Evolutionary conservation across 2,329 filamentous ascomycete species (phyloP), one percentile per base, ranked within the genome.

Genomic region (Diaporthe longicolla): DNA sequence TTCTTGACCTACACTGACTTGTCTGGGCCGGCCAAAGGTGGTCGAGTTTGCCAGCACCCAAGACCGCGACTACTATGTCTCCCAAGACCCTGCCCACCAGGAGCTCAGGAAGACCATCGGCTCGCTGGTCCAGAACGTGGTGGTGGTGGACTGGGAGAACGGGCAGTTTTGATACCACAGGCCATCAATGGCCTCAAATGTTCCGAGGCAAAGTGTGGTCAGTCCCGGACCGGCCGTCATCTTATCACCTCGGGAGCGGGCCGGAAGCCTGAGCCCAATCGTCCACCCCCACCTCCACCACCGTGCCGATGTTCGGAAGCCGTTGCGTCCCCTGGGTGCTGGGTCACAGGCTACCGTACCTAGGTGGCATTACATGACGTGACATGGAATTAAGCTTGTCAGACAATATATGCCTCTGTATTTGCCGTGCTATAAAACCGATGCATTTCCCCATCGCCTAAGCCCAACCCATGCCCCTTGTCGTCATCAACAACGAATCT

Each of bases 41-140:
- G 86, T 89, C 35, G 88, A 93, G 77, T 94, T 94, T 74, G 86
- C 87, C 5, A 92, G 81, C 59, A 85, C 86, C 40, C 88, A 89
- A 75, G 92, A 94, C 78, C 84, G 92, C 71, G 88, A 91, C 76
- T 94, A 94, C 78, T 94, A 94, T 78, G 80, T 92, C 3, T 80
- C 87, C 61, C 84, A 88, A 32, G 92, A 94, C 77, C 91, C 91
- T 0, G 87, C 83, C 40, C 92, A 94, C 81, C 81, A 85, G 70
- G 87, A 82, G 0, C 93, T 93, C 78, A 83, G 89, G 13, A 83
- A 85, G 74, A 87, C 82, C 76, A 79, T 89, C 43, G 82, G 83
- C 11, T 82, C 82, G 9, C 77, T 89, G 21, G 74, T 91, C 32
- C 83, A 89, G 74, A 87, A 87, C 77, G 84, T 87, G 2, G 85